Evolutionary conservation across 345 rosid genomes (phyloP), one percentile per base, ranked within the genome.

Genomic region (Alliaria petiolata): DNA sequence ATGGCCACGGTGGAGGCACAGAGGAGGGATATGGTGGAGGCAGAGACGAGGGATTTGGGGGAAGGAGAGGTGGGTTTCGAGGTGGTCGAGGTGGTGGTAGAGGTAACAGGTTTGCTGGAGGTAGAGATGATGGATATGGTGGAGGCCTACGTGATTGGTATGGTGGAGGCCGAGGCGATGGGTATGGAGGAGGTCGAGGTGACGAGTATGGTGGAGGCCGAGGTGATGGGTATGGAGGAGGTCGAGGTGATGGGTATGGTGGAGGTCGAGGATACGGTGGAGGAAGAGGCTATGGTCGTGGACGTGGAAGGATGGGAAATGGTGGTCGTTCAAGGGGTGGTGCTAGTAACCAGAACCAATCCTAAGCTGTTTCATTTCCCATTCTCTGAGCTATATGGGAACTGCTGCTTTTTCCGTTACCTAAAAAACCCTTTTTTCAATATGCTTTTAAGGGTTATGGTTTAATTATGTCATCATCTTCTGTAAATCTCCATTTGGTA

Each of bases 231-330:
- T 71, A 50, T 60, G 65, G 36, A 0, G 62, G 64, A 38, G 65
- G 65, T 0, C 2, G 59, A 0, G 51, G 26, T 31, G 57, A 47
- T 0, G 44, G 70, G 0, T 57, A 56, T 50, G 77, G 39, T 0
- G 62, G 69, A 11, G 50, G 58, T 0, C 22, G 33, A 19, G 69
- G 65, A 0, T 75, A 59, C 31, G 52, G 15, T 0, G 63, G 69
- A 49, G 69, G 75, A 0, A 1, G 65, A 2, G 60, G 38, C 26
- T 56, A 43, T 0, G 39, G 67, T 22, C 2, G 79, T 16, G 83
- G 76, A 33, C 80, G 78, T 59, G 81, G 76, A 53, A 80, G 97
- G 78, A 83, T 75, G 85, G 88, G 84, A 26, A 79, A 40, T 71
- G 77, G 45, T 50, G 59, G 73, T 16, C 93, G 87, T 54, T 54